Base-by-base conservation (phyloP, 768 basidiomycete species). In the Boletus sp. region DNA sequence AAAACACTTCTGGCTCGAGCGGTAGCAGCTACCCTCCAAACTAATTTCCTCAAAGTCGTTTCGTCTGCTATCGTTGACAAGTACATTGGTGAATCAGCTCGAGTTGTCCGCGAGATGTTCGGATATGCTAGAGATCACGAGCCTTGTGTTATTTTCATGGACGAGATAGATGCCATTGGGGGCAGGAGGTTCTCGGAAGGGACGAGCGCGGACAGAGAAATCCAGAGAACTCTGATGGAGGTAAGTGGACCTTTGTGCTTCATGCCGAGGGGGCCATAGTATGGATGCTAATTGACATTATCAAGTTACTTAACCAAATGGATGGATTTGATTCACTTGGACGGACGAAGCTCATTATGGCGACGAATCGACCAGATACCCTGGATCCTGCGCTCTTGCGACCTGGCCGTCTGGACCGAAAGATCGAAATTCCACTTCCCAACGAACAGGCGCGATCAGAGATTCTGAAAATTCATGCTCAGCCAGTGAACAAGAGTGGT, bases 131-230 rank as follows among this genome's bases (percentile, higher is more conserved):
- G 80, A 58, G 96, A 99, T 72, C 95, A 99, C 69, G 97, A 98
- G 73, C 97, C 97, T 45, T 98, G 94, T 71, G 93, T 97, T 55
- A 97, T 97, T 65, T 97, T 97, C 78, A 97, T 98, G 94, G 95
- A 94, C 68, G 92, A 94, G 74, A 94, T 94, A 65, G 97, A 99
- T 72, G 97, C 97, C 32, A 99, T 98, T 59, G 97, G 97, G 64
- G 96, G 97, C 3, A 75, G 89, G 57, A 75, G 89, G 44, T 90
- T 90, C 82, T 92, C 89, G 5, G 97, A 99, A 73, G 96, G 97
- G 32, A 98, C 96, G 5, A 92, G 90, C 71, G 96, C 97, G 12
- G 97, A 99, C 75, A 87, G 97, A 67, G 97, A 99, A 78, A 98
- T 99, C 60, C 97, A 99, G 74, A 82, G 97, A 62, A 99, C 97